Conservation (phyloP, 2,329 filamentous ascomycete species). For the Alternaria triticimaculans region DNA sequence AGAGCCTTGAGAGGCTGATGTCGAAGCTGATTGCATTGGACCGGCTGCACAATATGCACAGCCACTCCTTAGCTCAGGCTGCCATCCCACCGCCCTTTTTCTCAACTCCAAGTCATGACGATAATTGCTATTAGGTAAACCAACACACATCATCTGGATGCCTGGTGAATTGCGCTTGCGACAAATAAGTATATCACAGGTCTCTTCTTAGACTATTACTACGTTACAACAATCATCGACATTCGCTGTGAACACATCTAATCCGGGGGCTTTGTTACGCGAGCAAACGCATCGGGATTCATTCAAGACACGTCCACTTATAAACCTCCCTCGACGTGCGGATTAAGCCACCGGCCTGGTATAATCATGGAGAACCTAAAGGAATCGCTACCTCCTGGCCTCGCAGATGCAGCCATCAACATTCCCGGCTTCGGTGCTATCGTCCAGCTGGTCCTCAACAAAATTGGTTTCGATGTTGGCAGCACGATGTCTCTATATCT, state of each 20-base stretch:
- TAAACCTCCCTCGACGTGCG: neutral
- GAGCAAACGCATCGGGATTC: neutral
- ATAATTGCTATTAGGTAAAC: neutral
- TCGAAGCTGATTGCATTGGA: neutral
- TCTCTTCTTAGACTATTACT: neutral
- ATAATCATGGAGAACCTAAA: neutral
- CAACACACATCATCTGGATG: neutral
- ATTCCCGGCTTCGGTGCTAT: conserved; percentile 7
- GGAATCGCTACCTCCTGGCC: conserved; percentile 2
- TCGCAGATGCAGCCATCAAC: conserved; percentile 4
- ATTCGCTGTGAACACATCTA: neutral
- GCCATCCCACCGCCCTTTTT: neutral
- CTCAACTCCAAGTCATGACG: neutral
- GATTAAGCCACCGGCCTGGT: no score
- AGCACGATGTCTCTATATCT: conserved; percentile 53
- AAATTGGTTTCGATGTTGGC: conserved; percentile 57
- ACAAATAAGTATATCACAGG: neutral
- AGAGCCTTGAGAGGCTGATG: neutral
- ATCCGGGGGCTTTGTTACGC: neutral
- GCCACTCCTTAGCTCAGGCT: neutral
- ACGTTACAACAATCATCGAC: neutral
- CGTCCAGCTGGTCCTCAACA: conserved; percentile 4
- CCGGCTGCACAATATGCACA: neutral
- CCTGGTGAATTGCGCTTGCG: neutral
- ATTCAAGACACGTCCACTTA: no score